Conservation (phyloP, 2,329 filamentous ascomycete genomes). For the Cytospora mali region DNA sequence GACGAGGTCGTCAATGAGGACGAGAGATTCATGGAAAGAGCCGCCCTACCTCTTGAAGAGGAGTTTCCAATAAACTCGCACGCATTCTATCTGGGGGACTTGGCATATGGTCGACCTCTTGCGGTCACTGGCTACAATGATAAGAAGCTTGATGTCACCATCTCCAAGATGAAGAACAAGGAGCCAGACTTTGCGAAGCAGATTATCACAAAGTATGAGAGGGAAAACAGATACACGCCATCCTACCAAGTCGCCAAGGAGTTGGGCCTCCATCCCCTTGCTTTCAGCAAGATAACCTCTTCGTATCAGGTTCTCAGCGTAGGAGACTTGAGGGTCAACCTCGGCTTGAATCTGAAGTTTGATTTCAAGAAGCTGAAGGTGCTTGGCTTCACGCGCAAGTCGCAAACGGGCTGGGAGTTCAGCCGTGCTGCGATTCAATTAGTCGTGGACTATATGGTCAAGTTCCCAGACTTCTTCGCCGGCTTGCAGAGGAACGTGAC, state of each 20-base stretch:
- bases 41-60: slow-evolving; percentile 83
- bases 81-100: slow-evolving; percentile 93
- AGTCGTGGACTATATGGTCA: slow-evolving; percentile 85
- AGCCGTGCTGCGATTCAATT: slow-evolving; percentile 80
- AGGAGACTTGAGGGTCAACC: slow-evolving; percentile 80
- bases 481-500: slow-evolving; percentile 84
- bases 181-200: slow-evolving; percentile 81
- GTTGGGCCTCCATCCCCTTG: slow-evolving; percentile 79
- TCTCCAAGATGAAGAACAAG: slow-evolving; percentile 71
- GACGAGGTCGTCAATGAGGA: slow-evolving; percentile 90
- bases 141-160: slow-evolving; percentile 76
- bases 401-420: slow-evolving; percentile 90
- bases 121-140: slow-evolving; percentile 74
- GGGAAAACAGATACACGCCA: slow-evolving; percentile 74
- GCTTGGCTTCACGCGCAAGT: slow-evolving; percentile 89
- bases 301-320: slow-evolving; percentile 82
- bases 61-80: slow-evolving; percentile 84
- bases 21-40: slow-evolving; percentile 87
- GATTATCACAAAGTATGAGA: slow-evolving; percentile 72
- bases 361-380: slow-evolving; percentile 96
- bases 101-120: slow-evolving; percentile 88
- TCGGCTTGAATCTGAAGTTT: slow-evolving; percentile 96
- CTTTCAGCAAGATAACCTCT: slow-evolving; percentile 93
- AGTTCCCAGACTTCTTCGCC: slow-evolving; percentile 93
- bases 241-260: slow-evolving; percentile 87